These are phyloP conservation scores for Aspergillus jensenii DNA, from an alignment of 2,329 filamentous ascomycete species.

Conservation along the genomic window DNA sequence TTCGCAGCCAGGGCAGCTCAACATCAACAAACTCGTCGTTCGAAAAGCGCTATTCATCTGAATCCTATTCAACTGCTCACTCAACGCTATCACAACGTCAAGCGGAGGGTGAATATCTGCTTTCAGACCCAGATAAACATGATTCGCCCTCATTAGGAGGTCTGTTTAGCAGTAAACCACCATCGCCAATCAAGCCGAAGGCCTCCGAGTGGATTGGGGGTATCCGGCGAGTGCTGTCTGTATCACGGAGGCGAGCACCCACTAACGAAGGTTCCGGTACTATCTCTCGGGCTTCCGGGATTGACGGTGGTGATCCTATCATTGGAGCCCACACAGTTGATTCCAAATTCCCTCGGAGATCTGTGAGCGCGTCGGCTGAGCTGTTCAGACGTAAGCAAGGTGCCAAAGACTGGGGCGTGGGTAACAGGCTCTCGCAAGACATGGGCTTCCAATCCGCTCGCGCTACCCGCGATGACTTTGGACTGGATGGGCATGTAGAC, in stretches of 20 bases:
- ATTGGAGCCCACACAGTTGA: constrained; percentile 14
- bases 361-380: constrained; percentile 50
- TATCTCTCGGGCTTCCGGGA: constrained; percentile 27
- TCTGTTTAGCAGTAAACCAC: constrained; percentile 27
- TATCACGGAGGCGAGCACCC: constrained; percentile 32
- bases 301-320: constrained; percentile 27
- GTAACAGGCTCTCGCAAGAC: constrained; percentile 25
- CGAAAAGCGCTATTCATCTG: constrained; percentile 44
- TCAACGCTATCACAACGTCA: constrained; percentile 51
- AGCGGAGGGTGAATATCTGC: constrained; percentile 53
- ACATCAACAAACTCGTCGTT: constrained; percentile 23
- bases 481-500: constrained; percentile 25
- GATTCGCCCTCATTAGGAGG: constrained; percentile 22
- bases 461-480: constrained; percentile 26
- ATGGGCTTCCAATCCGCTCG: constrained; percentile 13
- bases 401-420: constrained; percentile 53
- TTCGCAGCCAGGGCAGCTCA: constrained; percentile 26
- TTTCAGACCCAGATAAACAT: constrained; percentile 37
- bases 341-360: constrained; percentile 40
- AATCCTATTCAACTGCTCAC: constrained; percentile 53
- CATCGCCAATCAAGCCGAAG: constrained; percentile 41
- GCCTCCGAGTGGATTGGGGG: constrained; percentile 69
- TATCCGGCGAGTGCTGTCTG: constrained; percentile 62
- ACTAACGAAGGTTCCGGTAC: constrained; percentile 16
- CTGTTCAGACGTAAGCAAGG: constrained; percentile 53